phyloP scores from a whole-genome alignment of 257 asterid genomes.

The Solanum lycopersicoides region DNA sequence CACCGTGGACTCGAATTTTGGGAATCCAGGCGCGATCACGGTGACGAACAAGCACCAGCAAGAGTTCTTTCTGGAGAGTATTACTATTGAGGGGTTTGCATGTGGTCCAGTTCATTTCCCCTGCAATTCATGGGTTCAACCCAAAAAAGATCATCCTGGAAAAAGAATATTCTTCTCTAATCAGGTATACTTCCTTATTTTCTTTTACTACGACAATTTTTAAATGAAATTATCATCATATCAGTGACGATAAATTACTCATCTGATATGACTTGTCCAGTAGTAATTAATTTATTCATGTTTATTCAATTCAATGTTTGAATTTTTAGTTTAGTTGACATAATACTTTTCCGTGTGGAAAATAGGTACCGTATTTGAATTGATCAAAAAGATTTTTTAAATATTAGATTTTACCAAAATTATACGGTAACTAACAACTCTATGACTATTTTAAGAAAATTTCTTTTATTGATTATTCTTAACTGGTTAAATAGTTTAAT shows the following conservation, averaged over 20 bases:
- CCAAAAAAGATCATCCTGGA: slow-evolving; percentile 60
- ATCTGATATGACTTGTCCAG: neutral
- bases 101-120: slow-evolving; percentile 86
- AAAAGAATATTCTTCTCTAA: slow-evolving; percentile 78
- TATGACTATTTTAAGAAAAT: neutral
- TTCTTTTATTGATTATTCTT: neutral
- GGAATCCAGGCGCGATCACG: slow-evolving; percentile 78
- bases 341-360: neutral
- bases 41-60: slow-evolving; percentile 72
- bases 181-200: slow-evolving; percentile 34
- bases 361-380: neutral
- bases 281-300: neutral
- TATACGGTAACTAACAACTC: neutral
- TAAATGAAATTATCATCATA: neutral
- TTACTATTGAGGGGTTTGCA: slow-evolving; percentile 79
- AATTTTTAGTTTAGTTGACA: neutral
- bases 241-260: neutral
- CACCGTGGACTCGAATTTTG: slow-evolving; percentile 63
- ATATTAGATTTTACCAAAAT: neutral
- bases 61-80: slow-evolving; percentile 83
- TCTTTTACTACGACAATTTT: neutral
- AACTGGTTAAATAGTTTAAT: neutral
- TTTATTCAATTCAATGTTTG: neutral
- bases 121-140: slow-evolving; percentile 89
- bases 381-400: neutral